These are phyloP conservation scores for Chloris gayana DNA, from an alignment of 176 grass and related monocot species.

Conservation along the genomic window DNA sequence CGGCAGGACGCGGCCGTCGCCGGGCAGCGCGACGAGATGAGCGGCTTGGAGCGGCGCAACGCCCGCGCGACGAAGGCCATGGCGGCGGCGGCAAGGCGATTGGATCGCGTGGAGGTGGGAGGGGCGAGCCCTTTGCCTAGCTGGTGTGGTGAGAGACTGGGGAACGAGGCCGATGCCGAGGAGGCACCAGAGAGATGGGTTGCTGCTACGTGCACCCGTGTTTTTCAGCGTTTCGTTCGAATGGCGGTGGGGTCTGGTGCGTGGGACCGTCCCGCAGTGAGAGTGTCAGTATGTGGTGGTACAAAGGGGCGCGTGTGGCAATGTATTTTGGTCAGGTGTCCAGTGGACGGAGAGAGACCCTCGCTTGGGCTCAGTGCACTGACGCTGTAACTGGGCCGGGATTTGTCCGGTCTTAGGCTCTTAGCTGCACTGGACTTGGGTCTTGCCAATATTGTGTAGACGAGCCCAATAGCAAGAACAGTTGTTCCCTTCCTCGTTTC, in stretches of 20 bases:
- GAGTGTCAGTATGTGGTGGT: background rate
- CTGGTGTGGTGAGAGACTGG: slow-evolving; percentile 1
- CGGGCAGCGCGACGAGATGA: slow-evolving; percentile 37
- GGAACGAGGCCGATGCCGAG: background rate
- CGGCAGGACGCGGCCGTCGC: slow-evolving; percentile 41
- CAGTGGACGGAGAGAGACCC: no score
- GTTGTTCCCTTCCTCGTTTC: no score
- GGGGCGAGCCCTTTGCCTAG: slow-evolving; percentile 2
- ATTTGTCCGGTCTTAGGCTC: no score
- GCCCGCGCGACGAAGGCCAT: slow-evolving; percentile 87
- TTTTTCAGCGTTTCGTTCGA: background rate
- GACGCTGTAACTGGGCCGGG: no score
- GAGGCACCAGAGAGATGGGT: background rate
- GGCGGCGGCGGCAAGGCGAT: slow-evolving; percentile 33
- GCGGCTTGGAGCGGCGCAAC: slow-evolving; percentile 63
- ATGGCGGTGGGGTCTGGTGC: background rate
- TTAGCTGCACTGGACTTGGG: no score
- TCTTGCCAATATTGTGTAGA: no score
- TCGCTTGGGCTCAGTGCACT: no score
- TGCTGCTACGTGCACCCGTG: background rate
- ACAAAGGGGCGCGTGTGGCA: background rate
- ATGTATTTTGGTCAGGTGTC: no score
- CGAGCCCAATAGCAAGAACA: no score
- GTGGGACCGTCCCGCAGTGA: background rate
- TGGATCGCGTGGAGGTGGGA: slow-evolving; percentile 40